Evolutionary conservation across 2,329 filamentous ascomycete genomes (phyloP), one percentile per base, ranked within the genome.

Genomic region (Beauveria brongniartii): DNA sequence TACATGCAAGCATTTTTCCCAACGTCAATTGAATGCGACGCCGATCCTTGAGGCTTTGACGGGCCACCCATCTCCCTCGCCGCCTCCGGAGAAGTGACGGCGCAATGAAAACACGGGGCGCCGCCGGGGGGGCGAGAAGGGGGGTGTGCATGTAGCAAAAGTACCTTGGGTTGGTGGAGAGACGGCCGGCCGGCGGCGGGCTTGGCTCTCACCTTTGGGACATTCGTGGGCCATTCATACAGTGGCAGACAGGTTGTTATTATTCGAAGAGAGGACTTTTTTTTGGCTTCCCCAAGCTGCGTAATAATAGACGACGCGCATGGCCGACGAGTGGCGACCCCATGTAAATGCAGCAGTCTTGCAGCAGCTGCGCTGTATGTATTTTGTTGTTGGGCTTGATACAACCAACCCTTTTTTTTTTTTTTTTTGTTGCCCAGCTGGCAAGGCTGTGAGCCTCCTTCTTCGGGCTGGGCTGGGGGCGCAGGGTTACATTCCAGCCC

Each of bases 301-400:
- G 52, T 44, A 44, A 55, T 55, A 40, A 44, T 55, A 55, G 52
- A 44, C 40, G 52, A 55, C 52, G 20, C 40, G 52, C 52, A 30
- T 44, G 40, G 26, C 41, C 53, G 46, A 46, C n/a, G 16, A n/a
- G 26, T 26, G 52, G 22, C 22, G 40, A 30, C 52, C 37, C 22
- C 22, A 48, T 24, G 22, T 18, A 48, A 14, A 24, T 24, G 24
- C 24, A 24, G 34, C 14, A 37, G 34, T 34, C 30, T 34, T 14
- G 30, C 30, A 34, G 30, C 30, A 12, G 26, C 28, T 22, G 18
- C 34, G 34, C 18, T 14, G 30, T 34, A 28, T 8, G 6, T 24
- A 18, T 30, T 24, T 24, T 34, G 2, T 26, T 40, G 41, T 57
- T 7, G 3, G 28, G 55, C 44, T 40, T 41, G 12, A 37, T 16